Conservation (phyloP, 2,329 filamentous ascomycete genomes). For the Triangularia verruculosa region DNA sequence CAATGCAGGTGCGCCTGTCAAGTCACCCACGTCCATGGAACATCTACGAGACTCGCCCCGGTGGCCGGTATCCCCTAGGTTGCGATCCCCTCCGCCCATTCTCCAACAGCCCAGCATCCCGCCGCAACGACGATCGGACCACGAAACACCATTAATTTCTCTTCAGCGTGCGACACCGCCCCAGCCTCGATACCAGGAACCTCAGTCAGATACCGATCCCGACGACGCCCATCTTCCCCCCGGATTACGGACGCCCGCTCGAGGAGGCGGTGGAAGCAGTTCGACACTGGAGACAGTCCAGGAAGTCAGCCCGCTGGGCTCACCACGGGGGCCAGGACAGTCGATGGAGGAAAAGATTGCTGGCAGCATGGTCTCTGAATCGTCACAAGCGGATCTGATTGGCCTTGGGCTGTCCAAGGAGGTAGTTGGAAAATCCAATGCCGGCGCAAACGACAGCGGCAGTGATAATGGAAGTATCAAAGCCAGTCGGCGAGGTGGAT, state of each 20-base stretch:
- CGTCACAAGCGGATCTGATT: conserved; percentile 42
- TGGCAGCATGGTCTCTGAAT: conserved; percentile 46
- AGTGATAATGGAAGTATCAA: conserved; percentile 61
- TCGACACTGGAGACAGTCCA: conserved; percentile 84
- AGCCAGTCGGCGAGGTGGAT: conserved; percentile 42
- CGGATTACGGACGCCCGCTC: conserved; percentile 58
- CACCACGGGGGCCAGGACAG: conserved; percentile 52
- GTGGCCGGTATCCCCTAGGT: conserved; percentile 74
- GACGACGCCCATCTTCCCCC: conserved; percentile 50
- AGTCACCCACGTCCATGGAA: conserved; percentile 51
- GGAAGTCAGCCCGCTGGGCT: conserved; percentile 76
- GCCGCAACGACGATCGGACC: conserved; percentile 46
- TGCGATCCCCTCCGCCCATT: conserved; percentile 72
- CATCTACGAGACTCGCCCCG: conserved; percentile 55
- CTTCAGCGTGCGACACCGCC: conserved; percentile 50
- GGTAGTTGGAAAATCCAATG: conserved; percentile 45
- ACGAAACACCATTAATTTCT: conserved; percentile 51
- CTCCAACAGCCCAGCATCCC: conserved; percentile 46
- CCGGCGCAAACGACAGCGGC: conserved; percentile 33
- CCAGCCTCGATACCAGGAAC: conserved; percentile 37
- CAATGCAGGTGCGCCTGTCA: conserved; percentile 64
- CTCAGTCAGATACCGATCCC: conserved; percentile 48
- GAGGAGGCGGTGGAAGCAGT: conserved; percentile 56
- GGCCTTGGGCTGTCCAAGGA: conserved; percentile 40
- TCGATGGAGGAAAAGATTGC: conserved; percentile 52